Evolutionary conservation across 257 asterid species (phyloP).

Genomic region (Solanum verrucosum): DNA sequence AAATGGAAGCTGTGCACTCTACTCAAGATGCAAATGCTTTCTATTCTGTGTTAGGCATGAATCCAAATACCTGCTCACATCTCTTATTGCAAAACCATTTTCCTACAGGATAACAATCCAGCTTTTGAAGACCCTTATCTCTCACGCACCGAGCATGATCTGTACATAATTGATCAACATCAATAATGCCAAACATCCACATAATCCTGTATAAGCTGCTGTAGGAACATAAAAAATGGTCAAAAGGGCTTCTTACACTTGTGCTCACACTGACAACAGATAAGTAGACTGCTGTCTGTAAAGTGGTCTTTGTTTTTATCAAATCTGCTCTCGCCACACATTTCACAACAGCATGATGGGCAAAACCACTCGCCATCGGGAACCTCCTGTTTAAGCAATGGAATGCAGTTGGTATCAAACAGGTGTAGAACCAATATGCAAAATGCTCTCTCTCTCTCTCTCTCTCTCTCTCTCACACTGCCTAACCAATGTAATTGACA

Average conservation of each 20-base stretch:
- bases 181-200: background rate
- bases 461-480: background rate
- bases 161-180: slow-evolving; percentile 12
- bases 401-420: slow-evolving; percentile 1
- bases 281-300: slow-evolving; percentile 20
- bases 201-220: background rate
- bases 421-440: background rate
- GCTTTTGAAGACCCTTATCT: slow-evolving; percentile 18
- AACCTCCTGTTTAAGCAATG: slow-evolving; percentile 35
- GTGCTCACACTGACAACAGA: slow-evolving; percentile 65
- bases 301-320: slow-evolving; percentile 12
- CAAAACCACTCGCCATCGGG: slow-evolving; percentile 88
- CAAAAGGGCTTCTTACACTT: slow-evolving; percentile 37
- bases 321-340: slow-evolving; percentile 31
- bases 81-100: slow-evolving; percentile 53
- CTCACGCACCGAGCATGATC: slow-evolving; percentile 56
- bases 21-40: background rate
- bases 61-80: slow-evolving; percentile 44
- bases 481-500: background rate
- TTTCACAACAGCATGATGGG: slow-evolving; percentile 67
- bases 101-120: slow-evolving; percentile 17
- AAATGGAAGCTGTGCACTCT: background rate
- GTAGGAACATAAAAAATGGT: background rate
- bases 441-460: background rate
- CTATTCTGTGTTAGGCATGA: background rate